Evolutionary conservation across 306 rosid species (phyloP).

Genomic region (Gillenia trifoliata): DNA sequence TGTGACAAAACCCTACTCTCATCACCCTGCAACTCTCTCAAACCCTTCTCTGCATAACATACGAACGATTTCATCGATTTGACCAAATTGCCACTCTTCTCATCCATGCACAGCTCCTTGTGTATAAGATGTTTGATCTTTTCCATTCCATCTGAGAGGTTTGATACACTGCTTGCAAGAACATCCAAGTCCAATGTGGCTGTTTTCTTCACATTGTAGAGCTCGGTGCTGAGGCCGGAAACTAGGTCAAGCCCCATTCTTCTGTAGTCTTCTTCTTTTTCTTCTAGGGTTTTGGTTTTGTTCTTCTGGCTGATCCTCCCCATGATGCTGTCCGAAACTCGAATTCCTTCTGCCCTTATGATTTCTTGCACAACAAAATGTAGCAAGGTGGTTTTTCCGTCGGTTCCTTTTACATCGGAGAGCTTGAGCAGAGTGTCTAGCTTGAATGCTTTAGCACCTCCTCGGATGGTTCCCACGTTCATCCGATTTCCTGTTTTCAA

Average conservation of each 20-base stretch:
- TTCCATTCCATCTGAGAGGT: constrained; percentile 54
- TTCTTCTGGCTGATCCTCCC: constrained; percentile 71
- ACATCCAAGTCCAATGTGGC: constrained; percentile 82
- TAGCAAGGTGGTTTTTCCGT: constrained; percentile 83
- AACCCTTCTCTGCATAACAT: constrained; percentile 40
- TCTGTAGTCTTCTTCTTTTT: constrained; percentile 74
- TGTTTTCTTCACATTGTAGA: constrained; percentile 81
- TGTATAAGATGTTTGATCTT: constrained; percentile 36
- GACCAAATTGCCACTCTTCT: constrained; percentile 34
- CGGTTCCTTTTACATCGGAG: constrained; percentile 86
- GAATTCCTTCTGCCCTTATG: constrained; percentile 66
- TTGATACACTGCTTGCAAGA: constrained; percentile 63
- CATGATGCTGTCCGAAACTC: constrained; percentile 91
- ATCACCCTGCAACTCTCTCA: constrained; percentile 59
- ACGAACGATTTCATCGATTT: constrained; percentile 43
- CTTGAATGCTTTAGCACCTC: constrained; percentile 90
- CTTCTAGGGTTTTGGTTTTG: constrained; percentile 52
- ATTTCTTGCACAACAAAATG: constrained; percentile 96
- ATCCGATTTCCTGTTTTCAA: constrained; percentile 92
- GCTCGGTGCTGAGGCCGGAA: constrained; percentile 78
- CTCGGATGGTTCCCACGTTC: constrained; percentile 95
- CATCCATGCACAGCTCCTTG: constrained; percentile 41
- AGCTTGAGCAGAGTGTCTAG: constrained; percentile 91
- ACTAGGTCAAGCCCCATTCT: constrained; percentile 88
- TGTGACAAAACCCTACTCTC: constrained; percentile 56